Conservation (phyloP, 495 filamentous ascomycete species). For the Aspergillus bridgeri region DNA sequence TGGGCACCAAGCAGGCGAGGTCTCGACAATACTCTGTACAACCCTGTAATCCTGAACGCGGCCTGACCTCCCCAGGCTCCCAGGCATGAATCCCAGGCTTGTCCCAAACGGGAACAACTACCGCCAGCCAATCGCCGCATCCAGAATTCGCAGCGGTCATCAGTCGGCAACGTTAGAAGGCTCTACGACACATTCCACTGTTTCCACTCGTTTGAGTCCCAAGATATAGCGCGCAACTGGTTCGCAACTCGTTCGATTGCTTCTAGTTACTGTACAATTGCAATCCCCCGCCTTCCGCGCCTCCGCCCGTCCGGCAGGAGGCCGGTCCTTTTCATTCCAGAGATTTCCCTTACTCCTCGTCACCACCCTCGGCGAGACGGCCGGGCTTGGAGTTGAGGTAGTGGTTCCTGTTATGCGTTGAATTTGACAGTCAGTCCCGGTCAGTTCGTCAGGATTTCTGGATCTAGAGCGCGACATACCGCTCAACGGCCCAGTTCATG, state of each 20-base stretch:
- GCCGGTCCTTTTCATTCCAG: not conserved
- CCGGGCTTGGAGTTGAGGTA: conserved; percentile 90
- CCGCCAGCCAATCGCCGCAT: not conserved
- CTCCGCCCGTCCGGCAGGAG: not conserved
- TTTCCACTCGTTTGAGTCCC: no score
- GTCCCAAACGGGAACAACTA: not conserved
- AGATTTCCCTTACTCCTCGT: conserved; percentile 35
- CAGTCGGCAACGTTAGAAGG: no score
- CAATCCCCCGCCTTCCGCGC: conserved; percentile 18
- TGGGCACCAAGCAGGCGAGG: not conserved
- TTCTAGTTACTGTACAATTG: conserved; percentile 49
- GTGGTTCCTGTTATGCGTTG: conserved; percentile 62
- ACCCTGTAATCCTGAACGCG: not conserved
- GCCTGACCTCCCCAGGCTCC: no score
- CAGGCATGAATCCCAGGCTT: not conserved
- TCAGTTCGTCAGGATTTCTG: not conserved
- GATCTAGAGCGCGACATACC: conserved; percentile 48
- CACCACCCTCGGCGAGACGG: conserved; percentile 48
- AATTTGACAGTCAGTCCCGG: not conserved
- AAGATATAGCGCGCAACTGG: conserved; percentile 31
- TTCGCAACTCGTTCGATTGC: conserved; percentile 41
- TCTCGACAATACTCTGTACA: not conserved
- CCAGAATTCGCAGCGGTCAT: not conserved
- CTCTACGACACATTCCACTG: no score
- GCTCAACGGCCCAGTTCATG: conserved; percentile 83